Evolutionary conservation across 2,329 filamentous ascomycete species (phyloP), one percentile per base, ranked within the genome.

Genomic region (Penicillium sp.): DNA sequence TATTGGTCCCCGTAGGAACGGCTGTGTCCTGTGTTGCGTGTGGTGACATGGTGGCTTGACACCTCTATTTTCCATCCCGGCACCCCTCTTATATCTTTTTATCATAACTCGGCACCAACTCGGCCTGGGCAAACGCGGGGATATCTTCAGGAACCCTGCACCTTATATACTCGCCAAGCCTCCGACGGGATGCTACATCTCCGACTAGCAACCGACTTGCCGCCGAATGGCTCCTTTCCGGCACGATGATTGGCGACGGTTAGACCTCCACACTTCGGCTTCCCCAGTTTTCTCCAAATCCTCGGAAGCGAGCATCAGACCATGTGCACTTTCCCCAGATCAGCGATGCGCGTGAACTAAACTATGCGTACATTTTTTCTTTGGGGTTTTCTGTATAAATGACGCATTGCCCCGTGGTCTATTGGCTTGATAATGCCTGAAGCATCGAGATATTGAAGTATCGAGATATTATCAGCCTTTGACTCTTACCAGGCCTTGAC

Each of bases 1-100:
- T 68, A 49, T 66, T 66, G 6, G 55, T 57, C 45, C 63, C 64
- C 6, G 61, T 64, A 10, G 64, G 63, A 25, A 66, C 63, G 1
- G 35, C 35, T 17, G 55, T 47, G 5, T 39, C 38, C 7, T 54
- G 33, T 17, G 49, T 48, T 12, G 63, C 62, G 23, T 58, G 56
- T 7, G 63, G 63, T 39, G 63, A 66, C 63, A 66, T 66, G 17
- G 38, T 60, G 36, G 36, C 31, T 35, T 43, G 41, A 35, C 19
- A 39, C 8, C 41, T 55, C 2, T 3, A 33, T 52, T 33, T 42
- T 33, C 23, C 9, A n/a, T 33, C 17, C 13, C 12, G 8, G 25
- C 41, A 23, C 17, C 39, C 15, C 38, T 51, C 48, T 56, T 56
- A 56, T 56, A 56, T n/a, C 15, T 21, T 49, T 49, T 27, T 6